Conservation (phyloP, 257 asterid species). For the Ophiorrhiza pumila region DNA sequence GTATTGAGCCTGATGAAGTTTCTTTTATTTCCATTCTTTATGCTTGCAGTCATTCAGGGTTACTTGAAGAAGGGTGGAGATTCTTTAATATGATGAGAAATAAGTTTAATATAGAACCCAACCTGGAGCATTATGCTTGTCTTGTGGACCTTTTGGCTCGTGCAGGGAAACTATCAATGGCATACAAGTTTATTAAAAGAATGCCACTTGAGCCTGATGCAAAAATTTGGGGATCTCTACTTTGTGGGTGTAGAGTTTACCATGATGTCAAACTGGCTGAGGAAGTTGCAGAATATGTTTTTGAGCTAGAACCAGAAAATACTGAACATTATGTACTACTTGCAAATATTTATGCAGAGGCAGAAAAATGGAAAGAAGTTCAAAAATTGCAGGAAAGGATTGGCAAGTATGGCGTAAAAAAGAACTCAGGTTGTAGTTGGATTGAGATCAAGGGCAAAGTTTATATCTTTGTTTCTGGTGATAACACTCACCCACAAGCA, state of each 20-base stretch:
- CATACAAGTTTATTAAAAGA: slow-evolving; percentile 14
- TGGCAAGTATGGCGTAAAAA: slow-evolving; percentile 10
- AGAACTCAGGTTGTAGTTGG: slow-evolving; percentile 25
- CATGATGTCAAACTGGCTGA: slow-evolving; percentile 26
- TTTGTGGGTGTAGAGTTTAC: slow-evolving; percentile 29
- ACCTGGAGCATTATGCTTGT: slow-evolving; percentile 25
- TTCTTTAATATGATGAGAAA: slow-evolving; percentile 29
- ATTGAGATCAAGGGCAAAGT: slow-evolving; percentile 28
- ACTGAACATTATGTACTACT: slow-evolving; percentile 27
- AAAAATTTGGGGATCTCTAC: slow-evolving; percentile 23
- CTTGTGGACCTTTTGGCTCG: slow-evolving; percentile 30
- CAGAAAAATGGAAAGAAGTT: slow-evolving; percentile 27
- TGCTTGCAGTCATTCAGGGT: slow-evolving; percentile 32
- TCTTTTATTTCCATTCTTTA: slow-evolving; percentile 24
- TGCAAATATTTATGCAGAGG: slow-evolving; percentile 29
- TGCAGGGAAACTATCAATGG: slow-evolving; percentile 23
- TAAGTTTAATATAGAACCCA: slow-evolving; percentile 20
- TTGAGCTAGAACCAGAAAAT: slow-evolving; percentile 29
- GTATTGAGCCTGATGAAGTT: slow-evolving; percentile 23
- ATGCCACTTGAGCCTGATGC: slow-evolving; percentile 24
- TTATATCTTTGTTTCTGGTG: slow-evolving; percentile 17
- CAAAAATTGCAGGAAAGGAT: slow-evolving; percentile 17
- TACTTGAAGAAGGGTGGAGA: slow-evolving; percentile 30
- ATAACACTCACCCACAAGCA: slow-evolving; percentile 15
- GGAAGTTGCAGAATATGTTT: slow-evolving; percentile 28